These are phyloP conservation scores for Sclerotinia sclerotiorum DNA, from an alignment of 2,329 filamentous ascomycete species.

Conservation along the genomic window DNA sequence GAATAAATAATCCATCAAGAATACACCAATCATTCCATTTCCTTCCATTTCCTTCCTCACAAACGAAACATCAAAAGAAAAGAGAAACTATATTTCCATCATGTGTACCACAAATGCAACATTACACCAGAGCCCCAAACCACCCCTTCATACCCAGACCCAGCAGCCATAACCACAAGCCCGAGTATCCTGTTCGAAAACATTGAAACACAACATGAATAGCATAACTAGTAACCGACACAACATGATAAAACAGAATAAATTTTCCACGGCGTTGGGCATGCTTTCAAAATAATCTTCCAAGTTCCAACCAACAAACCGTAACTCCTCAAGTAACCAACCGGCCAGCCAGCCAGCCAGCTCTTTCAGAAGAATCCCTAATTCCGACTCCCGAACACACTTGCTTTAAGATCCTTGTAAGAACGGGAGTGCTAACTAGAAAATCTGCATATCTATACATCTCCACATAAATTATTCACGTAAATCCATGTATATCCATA, in stretches of 20 bases:
- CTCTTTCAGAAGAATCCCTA: background rate
- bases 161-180: background rate
- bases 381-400: slow-evolving; percentile 4
- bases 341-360: too few relatives aligned
- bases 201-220: background rate
- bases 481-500: background rate
- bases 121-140: background rate
- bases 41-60: too few relatives aligned
- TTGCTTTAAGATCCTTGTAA: background rate
- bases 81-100: background rate
- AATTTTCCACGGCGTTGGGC: background rate
- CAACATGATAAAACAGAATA: too few relatives aligned
- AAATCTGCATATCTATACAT: background rate
- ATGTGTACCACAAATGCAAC: background rate
- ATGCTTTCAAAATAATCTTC: background rate
- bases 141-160: background rate
- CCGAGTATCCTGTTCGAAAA: background rate
- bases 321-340: background rate
- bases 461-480: too few relatives aligned
- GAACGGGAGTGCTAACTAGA: background rate
- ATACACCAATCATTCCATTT: too few relatives aligned
- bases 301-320: too few relatives aligned
- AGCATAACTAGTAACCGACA: too few relatives aligned
- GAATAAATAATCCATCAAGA: too few relatives aligned
- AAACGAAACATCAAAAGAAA: background rate